Percentiles rank a stretch among this genome's conserved stretches.
Conservation (phyloP, 257 asterid genomes). For the Solanum sejunctum region DNA sequence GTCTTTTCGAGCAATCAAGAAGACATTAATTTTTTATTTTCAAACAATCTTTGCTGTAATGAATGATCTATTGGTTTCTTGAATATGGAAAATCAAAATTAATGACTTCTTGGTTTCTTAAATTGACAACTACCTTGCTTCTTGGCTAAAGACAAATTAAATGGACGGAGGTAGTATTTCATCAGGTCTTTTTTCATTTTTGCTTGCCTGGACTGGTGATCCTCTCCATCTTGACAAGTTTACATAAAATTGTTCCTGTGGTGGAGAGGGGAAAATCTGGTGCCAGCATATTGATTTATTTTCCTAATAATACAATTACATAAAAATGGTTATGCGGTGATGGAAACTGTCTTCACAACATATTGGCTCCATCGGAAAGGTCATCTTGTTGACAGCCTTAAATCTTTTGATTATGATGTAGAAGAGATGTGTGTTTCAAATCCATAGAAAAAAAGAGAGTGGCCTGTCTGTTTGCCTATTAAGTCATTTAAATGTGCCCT, state of each 20-base stretch:
- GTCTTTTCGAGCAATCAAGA: not conserved
- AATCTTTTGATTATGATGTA: no score
- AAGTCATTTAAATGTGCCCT: not conserved
- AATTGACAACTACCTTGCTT: not conserved
- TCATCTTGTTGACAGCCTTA: no score
- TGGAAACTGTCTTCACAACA: no score
- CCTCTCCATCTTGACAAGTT: not conserved
- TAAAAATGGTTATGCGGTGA: not conserved
- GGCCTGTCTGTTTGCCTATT: no score
- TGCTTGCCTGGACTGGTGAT: not conserved
- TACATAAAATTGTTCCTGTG: not conserved
- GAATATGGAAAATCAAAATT: not conserved
- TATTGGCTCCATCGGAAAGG: no score
- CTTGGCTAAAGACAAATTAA: no score
- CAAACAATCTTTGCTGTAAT: not conserved
- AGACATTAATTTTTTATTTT: not conserved
- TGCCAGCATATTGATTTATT: not conserved
- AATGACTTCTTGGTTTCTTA: not conserved
- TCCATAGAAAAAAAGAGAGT: no score
- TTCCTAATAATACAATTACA: not conserved
- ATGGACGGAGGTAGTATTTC: not conserved
- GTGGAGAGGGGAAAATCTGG: not conserved
- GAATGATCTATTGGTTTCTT: not conserved
- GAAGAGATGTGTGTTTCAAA: no score
- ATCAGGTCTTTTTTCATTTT: not conserved